These are phyloP conservation scores for Roridomyces roridus DNA, from an alignment of 768 basidiomycete species.

Conservation along the genomic window DNA sequence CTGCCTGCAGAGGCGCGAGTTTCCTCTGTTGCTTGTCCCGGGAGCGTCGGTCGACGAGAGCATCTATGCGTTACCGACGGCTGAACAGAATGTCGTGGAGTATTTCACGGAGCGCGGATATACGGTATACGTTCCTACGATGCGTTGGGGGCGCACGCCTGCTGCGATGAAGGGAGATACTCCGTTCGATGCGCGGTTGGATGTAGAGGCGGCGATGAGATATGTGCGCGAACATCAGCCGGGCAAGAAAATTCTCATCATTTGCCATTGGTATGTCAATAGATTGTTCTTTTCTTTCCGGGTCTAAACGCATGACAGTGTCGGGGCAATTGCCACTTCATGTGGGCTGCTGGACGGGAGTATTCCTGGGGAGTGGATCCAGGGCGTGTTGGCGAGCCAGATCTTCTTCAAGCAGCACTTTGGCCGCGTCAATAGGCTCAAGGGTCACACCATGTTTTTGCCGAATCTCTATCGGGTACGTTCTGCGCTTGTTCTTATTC, in stretches of 20 bases:
- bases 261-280: conserved; percentile 12
- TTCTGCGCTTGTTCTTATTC: not conserved
- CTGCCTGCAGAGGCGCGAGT: not conserved
- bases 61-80: conserved; percentile 25
- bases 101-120: conserved; percentile 23
- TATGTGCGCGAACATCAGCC: conserved; percentile 7
- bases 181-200: conserved; percentile 22
- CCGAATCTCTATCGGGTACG: conserved; percentile 8
- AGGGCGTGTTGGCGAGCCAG: conserved; percentile 20
- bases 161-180: conserved; percentile 16
- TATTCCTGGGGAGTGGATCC: conserved; percentile 18
- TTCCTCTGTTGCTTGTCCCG: conserved; percentile 23
- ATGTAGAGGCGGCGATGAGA: conserved; percentile 22
- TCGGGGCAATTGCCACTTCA: conserved; percentile 16
- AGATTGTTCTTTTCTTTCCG: no score
- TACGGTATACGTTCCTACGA: conserved; percentile 12
- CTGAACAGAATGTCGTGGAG: conserved; percentile 21
- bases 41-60: conserved; percentile 28
- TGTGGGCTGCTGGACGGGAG: conserved; percentile 24
- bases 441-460: conserved; percentile 6
- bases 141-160: conserved; percentile 14
- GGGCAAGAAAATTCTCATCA: conserved; percentile 16
- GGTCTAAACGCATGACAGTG: not conserved
- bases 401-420: conserved; percentile 22
- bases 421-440: conserved; percentile 12